Percentiles rank a stretch among this genome's conserved stretches.
Conservation (phyloP, 139 green algal species). For the Chlamydomonas incerta region DNA sequence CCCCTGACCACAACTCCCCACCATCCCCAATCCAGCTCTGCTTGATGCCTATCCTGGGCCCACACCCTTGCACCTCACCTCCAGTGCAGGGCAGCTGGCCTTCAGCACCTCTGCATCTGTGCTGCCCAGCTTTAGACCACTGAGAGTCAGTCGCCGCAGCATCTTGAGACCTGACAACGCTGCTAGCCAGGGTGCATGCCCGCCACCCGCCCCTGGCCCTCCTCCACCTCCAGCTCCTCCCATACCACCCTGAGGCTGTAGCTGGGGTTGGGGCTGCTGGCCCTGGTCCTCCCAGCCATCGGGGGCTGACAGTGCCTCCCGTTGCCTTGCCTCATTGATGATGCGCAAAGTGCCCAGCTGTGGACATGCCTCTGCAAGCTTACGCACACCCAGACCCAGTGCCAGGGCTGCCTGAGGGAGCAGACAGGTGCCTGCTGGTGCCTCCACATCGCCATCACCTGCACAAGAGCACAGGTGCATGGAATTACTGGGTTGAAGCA, state of each 20-base stretch:
- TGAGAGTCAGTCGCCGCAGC: conserved; percentile 29
- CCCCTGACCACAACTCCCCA: not conserved
- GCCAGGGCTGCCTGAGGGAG: conserved; percentile 10
- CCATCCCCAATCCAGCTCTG: not conserved
- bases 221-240: not conserved
- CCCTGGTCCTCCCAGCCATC: not conserved
- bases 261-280: not conserved
- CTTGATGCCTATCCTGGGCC: too few relatives aligned
- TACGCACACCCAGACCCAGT: not conserved
- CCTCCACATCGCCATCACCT: not conserved
- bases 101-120: conserved; percentile 11
- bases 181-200: conserved; percentile 13
- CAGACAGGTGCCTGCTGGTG: not conserved
- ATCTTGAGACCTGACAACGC: not conserved
- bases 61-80: not conserved
- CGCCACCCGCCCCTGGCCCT: not conserved
- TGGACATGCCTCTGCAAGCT: not conserved
- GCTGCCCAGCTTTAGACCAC: not conserved
- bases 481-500: too few relatives aligned
- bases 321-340: not conserved
- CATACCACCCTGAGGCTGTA: not conserved
- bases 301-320: not conserved
- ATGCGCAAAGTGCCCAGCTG: not conserved
- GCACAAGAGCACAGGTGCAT: too few relatives aligned
- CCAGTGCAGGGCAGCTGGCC: not conserved